Percentiles rank a stretch among this genome's conserved stretches.
phyloP scores from a whole-genome alignment of 2,329 filamentous ascomycete species.

The Geoglossum cookeanum region DNA sequence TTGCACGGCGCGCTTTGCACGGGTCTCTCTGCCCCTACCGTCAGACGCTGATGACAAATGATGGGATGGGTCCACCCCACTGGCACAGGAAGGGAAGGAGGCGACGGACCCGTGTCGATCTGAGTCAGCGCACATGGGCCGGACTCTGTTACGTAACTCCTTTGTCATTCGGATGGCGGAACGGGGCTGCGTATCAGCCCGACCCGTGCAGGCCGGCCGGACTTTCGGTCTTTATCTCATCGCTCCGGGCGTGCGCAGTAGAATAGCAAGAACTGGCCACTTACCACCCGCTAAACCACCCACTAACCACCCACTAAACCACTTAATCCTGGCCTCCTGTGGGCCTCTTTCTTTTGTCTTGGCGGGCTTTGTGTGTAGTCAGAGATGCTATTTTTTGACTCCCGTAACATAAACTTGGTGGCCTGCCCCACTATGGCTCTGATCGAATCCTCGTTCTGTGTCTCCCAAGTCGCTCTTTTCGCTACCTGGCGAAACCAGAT shows the following conservation, averaged over 20 bases:
- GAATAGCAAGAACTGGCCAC: too few relatives aligned
- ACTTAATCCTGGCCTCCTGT: too few relatives aligned
- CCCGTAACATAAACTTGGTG: too few relatives aligned
- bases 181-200: slow-evolving; percentile 7
- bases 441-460: background rate
- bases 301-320: too few relatives aligned
- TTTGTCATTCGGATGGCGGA: background rate
- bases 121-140: background rate
- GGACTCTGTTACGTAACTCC: background rate
- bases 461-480: background rate
- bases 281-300: too few relatives aligned
- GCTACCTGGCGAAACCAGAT: background rate
- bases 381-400: too few relatives aligned
- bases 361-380: too few relatives aligned
- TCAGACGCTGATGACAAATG: background rate
- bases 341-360: too few relatives aligned
- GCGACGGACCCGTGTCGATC: background rate
- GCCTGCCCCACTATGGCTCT: too few relatives aligned
- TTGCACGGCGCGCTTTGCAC: too few relatives aligned
- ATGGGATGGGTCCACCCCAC: background rate
- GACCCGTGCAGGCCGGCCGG: slow-evolving; percentile 5
- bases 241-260: too few relatives aligned
- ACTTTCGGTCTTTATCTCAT: background rate
- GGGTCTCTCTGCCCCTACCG: too few relatives aligned
- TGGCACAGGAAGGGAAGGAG: background rate